Evolutionary conservation across 495 filamentous ascomycete species (phyloP).

Genomic region (Podospora appendiculata): DNA sequence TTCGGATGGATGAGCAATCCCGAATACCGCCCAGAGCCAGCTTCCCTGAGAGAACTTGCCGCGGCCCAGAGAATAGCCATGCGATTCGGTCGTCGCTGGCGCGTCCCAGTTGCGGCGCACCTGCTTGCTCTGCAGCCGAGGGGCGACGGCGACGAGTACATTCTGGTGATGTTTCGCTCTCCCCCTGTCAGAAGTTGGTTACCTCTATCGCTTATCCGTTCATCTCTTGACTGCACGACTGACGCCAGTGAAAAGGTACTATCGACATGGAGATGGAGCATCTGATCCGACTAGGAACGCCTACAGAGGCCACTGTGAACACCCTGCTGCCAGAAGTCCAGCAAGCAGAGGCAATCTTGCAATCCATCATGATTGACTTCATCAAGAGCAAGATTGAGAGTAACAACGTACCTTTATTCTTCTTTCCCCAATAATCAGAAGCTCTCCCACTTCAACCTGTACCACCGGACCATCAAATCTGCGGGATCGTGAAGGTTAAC

Average conservation of each 20-base stretch:
- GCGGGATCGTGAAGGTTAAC: no score
- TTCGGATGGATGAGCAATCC: not conserved
- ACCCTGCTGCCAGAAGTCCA: not conserved
- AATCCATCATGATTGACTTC: not conserved
- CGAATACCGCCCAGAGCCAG: not conserved
- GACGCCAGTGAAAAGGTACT: not conserved
- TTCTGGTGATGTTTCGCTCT: not conserved
- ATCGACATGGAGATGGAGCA: not conserved
- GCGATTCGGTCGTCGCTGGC: not conserved
- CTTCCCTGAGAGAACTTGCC: not conserved
- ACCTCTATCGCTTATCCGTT: not conserved
- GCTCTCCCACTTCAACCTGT: no score
- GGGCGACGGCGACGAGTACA: not conserved
- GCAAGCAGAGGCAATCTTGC: not conserved
- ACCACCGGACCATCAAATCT: no score
- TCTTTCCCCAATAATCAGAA: no score
- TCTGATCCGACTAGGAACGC: not conserved
- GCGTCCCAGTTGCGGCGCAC: not conserved
- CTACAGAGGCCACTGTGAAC: not conserved
- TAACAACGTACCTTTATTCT: no score
- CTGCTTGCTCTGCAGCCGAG: not conserved
- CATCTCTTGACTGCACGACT: not conserved
- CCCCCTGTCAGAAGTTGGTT: not conserved
- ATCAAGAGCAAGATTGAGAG: not conserved
- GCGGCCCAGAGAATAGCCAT: not conserved